Conservation (phyloP, 257 asterid species). For the Solanum dulcamara region DNA sequence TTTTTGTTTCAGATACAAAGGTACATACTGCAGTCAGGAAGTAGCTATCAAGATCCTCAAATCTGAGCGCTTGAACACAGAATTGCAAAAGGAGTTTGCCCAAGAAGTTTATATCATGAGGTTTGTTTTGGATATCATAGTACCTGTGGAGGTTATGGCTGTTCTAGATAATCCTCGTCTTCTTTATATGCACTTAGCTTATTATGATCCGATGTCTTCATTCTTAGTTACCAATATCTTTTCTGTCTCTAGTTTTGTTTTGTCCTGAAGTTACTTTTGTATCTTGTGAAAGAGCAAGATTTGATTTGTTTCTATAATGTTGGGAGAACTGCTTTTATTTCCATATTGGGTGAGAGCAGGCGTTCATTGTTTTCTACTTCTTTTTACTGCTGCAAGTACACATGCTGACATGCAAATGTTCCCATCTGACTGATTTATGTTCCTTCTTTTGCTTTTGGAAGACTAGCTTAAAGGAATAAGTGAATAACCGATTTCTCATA, state of each 20-base stretch:
- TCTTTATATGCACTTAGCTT: not conserved
- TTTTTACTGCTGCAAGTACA: not conserved
- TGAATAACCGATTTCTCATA: not conserved
- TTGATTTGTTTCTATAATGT: not conserved
- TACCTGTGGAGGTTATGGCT: not conserved
- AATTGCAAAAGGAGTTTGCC: slow-evolving; percentile 86
- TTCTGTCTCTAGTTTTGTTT: not conserved
- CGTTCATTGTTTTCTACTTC: not conserved
- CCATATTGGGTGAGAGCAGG: not conserved
- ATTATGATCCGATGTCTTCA: not conserved
- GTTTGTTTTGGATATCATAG: slow-evolving; percentile 26
- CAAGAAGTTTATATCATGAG: slow-evolving; percentile 98
- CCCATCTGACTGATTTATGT: not conserved
- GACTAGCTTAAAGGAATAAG: not conserved
- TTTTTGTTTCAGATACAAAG: slow-evolving; percentile 60
- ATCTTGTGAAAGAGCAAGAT: not conserved
- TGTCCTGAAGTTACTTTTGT: not conserved
- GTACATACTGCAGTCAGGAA: slow-evolving; percentile 79
- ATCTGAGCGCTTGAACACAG: slow-evolving; percentile 72
- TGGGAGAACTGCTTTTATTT: not conserved
- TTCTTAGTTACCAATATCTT: not conserved
- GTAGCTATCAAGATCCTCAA: slow-evolving; percentile 95
- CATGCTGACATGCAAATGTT: not conserved
- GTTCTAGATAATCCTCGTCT: not conserved
- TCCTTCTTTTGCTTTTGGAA: not conserved